Evolutionary conservation across 805 yeast genomes (phyloP), one percentile per base, ranked within the genome.

Genomic region (Saturnispora diversa): DNA sequence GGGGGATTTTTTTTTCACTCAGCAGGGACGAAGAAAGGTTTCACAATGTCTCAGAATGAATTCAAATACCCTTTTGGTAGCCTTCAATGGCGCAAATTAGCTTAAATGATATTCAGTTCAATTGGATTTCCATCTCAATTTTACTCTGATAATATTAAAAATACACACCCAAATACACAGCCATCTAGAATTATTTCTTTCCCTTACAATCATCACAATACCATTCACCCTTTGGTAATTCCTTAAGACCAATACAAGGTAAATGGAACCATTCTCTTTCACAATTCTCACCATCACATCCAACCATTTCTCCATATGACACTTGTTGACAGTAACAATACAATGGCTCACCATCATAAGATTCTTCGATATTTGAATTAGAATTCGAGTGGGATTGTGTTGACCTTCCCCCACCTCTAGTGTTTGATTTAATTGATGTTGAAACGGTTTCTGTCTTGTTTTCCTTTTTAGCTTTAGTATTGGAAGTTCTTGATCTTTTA

Each of bases 271-370:
- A 88, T 60, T 88, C 97, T 40, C 86, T 69, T 57, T 79, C 79
- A 65, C 97, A 90, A 44, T 80, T 77, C 26, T 84, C 88, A 10
- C 96, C 97, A 55, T 92, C 98, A 64, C 98, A 92, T 2, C 95
- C 98, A 45, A 92, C 97, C 98, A 92, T 92, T 55, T 92, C 97
- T 15, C 98, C 98, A 57, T 84, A 92, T 4, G 97, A 90, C 1
- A 88, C 95, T 58, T 88, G 96, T 58, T 87, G 85, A 64, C 98
- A 92, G 64, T 90, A 88, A 61, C 98, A 92, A 59, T 90, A 90
- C 2, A 87, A 75, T 1, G 94, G 95, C 54, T 88, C 97, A 17
- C 50, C 42, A 7, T 56, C 59, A 37, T 44, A 50, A n/a, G n/a
- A n/a, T 19, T 35, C 38, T 15, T 32, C 42, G 20, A 13, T 23